A percentile compares a stretch with the other conserved stretches of the same genome.
These are phyloP conservation scores for Multifurca ochricompacta DNA, from an alignment of 768 basidiomycete genomes.

Conservation along the genomic window DNA sequence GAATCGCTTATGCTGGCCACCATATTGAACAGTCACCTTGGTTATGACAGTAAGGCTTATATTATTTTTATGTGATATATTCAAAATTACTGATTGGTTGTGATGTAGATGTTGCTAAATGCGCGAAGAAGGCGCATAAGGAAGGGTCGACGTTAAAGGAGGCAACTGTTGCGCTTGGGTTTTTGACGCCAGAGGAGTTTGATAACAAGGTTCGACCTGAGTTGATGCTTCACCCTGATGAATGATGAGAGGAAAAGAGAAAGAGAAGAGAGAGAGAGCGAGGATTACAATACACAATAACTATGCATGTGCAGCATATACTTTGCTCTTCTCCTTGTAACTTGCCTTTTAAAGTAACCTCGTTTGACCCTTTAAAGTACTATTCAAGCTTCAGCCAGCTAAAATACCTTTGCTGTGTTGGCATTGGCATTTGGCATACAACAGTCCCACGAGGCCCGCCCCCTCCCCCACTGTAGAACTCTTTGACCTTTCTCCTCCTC, in stretches of 20 bases:
- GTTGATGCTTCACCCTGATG: slow-evolving; percentile 76
- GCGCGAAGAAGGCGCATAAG: slow-evolving; percentile 99
- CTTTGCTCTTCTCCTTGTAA: too few species aligned
- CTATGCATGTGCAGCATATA: too few species aligned
- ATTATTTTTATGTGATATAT: neutral
- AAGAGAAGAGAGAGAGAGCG: slow-evolving; percentile 3
- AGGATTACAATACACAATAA: too few species aligned
- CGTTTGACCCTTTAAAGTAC: neutral
- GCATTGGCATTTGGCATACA: too few species aligned
- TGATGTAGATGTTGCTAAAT: slow-evolving; percentile 84
- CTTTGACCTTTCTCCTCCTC: too few species aligned
- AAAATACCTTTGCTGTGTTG: neutral
- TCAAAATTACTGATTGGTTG: slow-evolving; percentile 12
- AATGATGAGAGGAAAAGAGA: slow-evolving; percentile 27
- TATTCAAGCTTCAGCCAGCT: neutral
- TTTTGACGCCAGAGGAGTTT: slow-evolving; percentile 85
- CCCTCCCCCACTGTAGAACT: neutral
- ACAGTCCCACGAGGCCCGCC: slow-evolving; percentile 18
- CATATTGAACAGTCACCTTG: slow-evolving; percentile 90
- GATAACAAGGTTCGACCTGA: slow-evolving; percentile 90
- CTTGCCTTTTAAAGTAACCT: neutral
- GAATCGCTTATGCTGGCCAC: slow-evolving; percentile 98
- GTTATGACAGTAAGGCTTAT: slow-evolving; percentile 82
- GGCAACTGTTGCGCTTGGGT: slow-evolving; percentile 82
- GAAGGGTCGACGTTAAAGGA: slow-evolving; percentile 96